Evolutionary conservation across 345 rosid species (phyloP).

Genomic region (Salix arbutifolia): DNA sequence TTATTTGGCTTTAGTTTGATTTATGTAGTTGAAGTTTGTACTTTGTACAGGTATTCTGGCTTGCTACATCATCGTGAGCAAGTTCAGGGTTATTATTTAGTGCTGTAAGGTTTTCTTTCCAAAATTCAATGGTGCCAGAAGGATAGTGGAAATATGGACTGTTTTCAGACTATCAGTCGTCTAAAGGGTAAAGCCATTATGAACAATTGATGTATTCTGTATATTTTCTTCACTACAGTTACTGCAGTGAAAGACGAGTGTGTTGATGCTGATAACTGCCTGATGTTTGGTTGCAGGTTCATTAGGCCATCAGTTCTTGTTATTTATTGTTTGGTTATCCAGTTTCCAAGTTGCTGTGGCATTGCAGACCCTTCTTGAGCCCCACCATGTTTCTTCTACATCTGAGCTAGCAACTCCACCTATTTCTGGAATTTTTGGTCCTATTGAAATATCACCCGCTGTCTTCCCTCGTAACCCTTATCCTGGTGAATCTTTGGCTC

Average conservation of each 20-base stretch:
- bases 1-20: not conserved
- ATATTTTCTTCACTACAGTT: not conserved
- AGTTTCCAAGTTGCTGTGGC: conserved; percentile 62
- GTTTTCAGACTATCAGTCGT: conserved; percentile 33
- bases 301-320: conserved; percentile 44
- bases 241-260: not conserved
- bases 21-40: not conserved
- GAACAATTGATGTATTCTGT: not conserved
- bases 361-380: conserved; percentile 30
- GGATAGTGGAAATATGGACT: conserved; percentile 49
- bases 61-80: conserved; percentile 13
- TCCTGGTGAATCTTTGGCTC: conserved; percentile 57
- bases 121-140: conserved; percentile 45
- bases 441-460: conserved; percentile 86
- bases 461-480: conserved; percentile 60
- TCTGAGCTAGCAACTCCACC: conserved; percentile 73
- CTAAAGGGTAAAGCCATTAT: conserved; percentile 42
- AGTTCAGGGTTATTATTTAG: conserved; percentile 13
- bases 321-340: conserved; percentile 60
- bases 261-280: conserved; percentile 22
- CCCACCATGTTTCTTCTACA: conserved; percentile 43
- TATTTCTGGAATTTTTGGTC: conserved; percentile 60
- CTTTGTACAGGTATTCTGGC: conserved; percentile 19
- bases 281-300: conserved; percentile 50
- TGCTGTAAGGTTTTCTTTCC: conserved; percentile 24